These are phyloP conservation scores for Penicillium macrosclerotiorum DNA, from an alignment of 495 filamentous ascomycete species.

Conservation along the genomic window DNA sequence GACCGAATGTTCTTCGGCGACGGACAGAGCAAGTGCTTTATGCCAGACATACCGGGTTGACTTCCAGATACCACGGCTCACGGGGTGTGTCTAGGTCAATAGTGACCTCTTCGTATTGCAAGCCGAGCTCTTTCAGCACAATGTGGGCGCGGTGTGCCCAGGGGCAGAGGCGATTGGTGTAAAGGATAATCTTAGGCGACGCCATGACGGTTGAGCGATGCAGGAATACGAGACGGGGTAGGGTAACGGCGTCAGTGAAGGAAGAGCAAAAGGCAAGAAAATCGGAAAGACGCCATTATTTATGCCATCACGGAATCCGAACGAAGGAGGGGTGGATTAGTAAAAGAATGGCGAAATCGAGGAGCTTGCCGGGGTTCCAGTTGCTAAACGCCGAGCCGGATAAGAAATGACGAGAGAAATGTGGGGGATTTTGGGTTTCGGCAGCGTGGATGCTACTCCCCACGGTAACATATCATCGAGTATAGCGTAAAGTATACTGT, in stretches of 20 bases:
- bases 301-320: conserved; percentile 16
- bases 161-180: conserved; percentile 76
- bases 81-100: conserved; percentile 73
- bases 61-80: conserved; percentile 76
- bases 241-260: background rate
- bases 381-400: conserved; percentile 17
- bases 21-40: background rate
- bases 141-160: conserved; percentile 85
- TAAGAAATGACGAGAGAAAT: conserved; percentile 15
- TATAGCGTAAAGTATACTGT: too few relatives aligned
- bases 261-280: background rate
- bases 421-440: conserved; percentile 6
- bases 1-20: background rate
- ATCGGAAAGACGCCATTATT: conserved; percentile 13
- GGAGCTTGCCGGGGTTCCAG: conserved; percentile 1
- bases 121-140: conserved; percentile 64
- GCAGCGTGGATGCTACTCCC: too few relatives aligned
- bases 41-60: conserved; percentile 64
- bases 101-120: conserved; percentile 76
- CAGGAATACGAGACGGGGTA: background rate
- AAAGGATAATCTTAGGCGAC: conserved; percentile 55
- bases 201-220: conserved; percentile 23
- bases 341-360: conserved; percentile 26
- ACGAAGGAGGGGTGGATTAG: conserved; percentile 26
- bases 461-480: too few relatives aligned